A percentile compares a stretch with the other conserved stretches of the same genome.
phyloP scores from a whole-genome alignment of 495 filamentous ascomycete genomes.

The Xylaria nigripes region DNA sequence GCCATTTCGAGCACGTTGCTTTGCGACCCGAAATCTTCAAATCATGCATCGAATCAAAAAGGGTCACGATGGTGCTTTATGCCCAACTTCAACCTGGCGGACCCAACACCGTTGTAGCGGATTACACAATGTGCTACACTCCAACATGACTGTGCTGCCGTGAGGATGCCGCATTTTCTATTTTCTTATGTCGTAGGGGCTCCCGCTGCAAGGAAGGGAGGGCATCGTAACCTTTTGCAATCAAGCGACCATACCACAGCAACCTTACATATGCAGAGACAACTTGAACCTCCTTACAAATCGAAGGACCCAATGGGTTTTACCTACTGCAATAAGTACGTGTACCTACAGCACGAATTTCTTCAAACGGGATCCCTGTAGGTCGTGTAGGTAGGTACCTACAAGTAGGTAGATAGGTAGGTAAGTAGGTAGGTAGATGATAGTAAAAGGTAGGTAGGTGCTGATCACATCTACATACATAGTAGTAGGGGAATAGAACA shows the following conservation, averaged over 20 bases:
- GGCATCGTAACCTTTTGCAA: background rate
- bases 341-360: background rate
- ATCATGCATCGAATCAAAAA: background rate
- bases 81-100: conserved; percentile 1
- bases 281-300: background rate
- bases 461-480: background rate
- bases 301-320: background rate
- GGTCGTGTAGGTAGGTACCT: background rate
- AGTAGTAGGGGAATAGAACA: no score
- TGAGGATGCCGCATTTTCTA: background rate
- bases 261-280: background rate
- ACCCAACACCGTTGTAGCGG: conserved; percentile 2
- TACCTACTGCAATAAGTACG: background rate
- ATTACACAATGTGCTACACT: background rate
- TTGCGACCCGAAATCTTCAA: background rate
- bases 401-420: background rate
- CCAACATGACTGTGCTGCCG: background rate
- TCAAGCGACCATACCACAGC: background rate
- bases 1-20: background rate
- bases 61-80: conserved; percentile 3
- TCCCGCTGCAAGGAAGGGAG: background rate
- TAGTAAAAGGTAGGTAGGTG: background rate
- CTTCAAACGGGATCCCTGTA: background rate
- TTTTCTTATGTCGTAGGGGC: background rate
- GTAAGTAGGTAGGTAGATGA: background rate